Base-by-base conservation (phyloP, 768 basidiomycete genomes). In the Kwoniella mangroviensis region DNA sequence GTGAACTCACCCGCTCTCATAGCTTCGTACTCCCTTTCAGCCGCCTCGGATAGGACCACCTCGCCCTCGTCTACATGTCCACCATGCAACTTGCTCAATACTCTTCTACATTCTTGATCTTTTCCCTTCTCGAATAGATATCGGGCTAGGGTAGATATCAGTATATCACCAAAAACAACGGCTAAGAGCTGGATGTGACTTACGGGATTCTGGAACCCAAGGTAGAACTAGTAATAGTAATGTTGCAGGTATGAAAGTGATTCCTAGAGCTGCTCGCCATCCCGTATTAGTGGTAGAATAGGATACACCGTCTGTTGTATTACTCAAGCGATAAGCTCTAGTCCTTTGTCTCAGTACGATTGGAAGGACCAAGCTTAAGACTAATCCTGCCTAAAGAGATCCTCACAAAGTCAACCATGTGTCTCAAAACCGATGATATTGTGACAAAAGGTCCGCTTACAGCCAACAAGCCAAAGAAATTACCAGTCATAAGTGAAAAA, bases 131-230 rank as follows among this genome's bases (percentile, higher is more conserved):
- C 75, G 49, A 63, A 76, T 10, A 76, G 75, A 56, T 73, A 76
- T 64, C 75, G 72, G 21, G 75, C 75, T 76, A 51, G 22, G 40
- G 15, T 15, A 58, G 11, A n/a, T n/a, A n/a, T n/a, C 26, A 67
- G 15, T 45, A 21, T 19, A 19, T 42, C 26, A 43, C 17, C 53
- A 12, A 12, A 5, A 45, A n/a, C 49, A 26, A 59, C 42, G 1
- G 3, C 7, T 10, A 40, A 41, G 12, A 59, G 34, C 40, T 57
- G 45, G 10, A 5, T 40, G 12, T 19, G 3, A 69, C 72, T 63
- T 57, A 76, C 75, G 75, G 1, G 75, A 76, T 54, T 76, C 75
- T 11, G 75, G 75, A 2, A 76, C 75, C 75, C 75, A 76, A 42
- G 75, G 75, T 3, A 76, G 55, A 13, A 72, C 64, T 9, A 68